Percentiles rank a stretch among this genome's conserved stretches.
These are phyloP conservation scores for Penicillium sp. DNA, from an alignment of 2,329 filamentous ascomycete genomes.

Conservation along the genomic window DNA sequence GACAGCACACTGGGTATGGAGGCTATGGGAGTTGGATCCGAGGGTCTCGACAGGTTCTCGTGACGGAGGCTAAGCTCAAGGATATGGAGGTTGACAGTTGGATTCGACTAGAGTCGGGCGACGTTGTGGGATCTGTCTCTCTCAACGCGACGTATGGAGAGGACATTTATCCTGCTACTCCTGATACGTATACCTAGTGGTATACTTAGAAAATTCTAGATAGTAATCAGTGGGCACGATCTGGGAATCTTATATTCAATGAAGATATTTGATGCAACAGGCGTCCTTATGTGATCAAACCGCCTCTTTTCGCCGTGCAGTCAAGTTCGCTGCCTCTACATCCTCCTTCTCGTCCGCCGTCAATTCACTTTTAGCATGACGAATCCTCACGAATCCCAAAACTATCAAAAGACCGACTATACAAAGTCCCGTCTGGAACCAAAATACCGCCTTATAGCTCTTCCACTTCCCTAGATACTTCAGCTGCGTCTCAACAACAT, in stretches of 20 bases:
- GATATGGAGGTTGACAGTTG: conserved; percentile 58
- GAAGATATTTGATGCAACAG: no score
- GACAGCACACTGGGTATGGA: conserved; percentile 69
- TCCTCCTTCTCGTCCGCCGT: conserved; percentile 58
- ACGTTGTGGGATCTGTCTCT: conserved; percentile 53
- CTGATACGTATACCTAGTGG: conserved; percentile 2
- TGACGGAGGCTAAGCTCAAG: conserved; percentile 49
- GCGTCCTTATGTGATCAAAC: background rate
- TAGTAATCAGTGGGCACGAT: no score
- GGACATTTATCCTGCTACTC: conserved; percentile 39
- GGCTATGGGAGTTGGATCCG: conserved; percentile 68
- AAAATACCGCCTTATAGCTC: conserved; percentile 66
- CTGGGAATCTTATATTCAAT: no score
- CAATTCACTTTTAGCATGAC: conserved; percentile 58
- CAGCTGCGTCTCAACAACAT: conserved; percentile 60
- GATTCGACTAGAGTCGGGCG: conserved; percentile 61
- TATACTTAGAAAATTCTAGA: background rate
- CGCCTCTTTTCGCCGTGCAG: background rate
- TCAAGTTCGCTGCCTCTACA: background rate
- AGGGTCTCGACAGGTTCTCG: conserved; percentile 58
- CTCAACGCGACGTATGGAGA: conserved; percentile 62
- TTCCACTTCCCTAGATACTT: conserved; percentile 46
- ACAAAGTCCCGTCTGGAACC: conserved; percentile 64
- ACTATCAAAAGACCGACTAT: conserved; percentile 56
- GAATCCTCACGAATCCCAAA: conserved; percentile 55